Percentiles rank a stretch among this genome's conserved stretches.
These are phyloP conservation scores for Ustilago nuda DNA, from an alignment of 1,284 basidiomycete species.

Conservation along the genomic window DNA sequence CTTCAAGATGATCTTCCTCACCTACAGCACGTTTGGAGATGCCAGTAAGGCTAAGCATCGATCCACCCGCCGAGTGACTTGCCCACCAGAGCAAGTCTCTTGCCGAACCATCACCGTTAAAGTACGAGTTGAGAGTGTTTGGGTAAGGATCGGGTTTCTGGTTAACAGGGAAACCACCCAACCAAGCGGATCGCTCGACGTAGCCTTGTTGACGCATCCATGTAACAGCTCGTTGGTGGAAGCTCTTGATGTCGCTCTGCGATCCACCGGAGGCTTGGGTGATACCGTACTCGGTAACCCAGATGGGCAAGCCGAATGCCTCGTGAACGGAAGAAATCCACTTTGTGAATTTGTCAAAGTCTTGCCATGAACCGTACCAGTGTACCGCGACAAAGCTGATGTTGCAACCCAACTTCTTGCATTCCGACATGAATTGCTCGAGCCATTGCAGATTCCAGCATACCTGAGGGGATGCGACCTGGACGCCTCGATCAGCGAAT, in stretches of 20 bases:
- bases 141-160: constrained; percentile 61
- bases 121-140: constrained; percentile 58
- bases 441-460: constrained; percentile 66
- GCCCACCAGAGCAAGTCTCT: constrained; percentile 41
- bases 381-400: constrained; percentile 65
- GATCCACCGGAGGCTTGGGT: constrained; percentile 46
- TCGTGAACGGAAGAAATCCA: constrained; percentile 57
- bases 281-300: constrained; percentile 67
- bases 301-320: constrained; percentile 47
- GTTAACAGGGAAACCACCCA: constrained; percentile 59
- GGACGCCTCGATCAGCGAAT: constrained; percentile 56
- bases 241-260: constrained; percentile 50
- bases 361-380: constrained; percentile 64
- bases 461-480: constrained; percentile 63
- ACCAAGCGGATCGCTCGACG: constrained; percentile 61
- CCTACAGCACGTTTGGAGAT: constrained; percentile 20
- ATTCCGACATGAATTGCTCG: constrained; percentile 53
- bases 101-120: constrained; percentile 46
- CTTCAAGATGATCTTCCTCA: neutral
- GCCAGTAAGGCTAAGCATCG: constrained; percentile 16
- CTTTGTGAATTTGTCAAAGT: constrained; percentile 56
- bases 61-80: constrained; percentile 10
- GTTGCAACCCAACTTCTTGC: constrained; percentile 54
- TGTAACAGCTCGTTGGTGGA: constrained; percentile 49
- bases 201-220: constrained; percentile 54